Conservation (phyloP, 2,329 filamentous ascomycete genomes). For the Elsinoe ampelina region DNA sequence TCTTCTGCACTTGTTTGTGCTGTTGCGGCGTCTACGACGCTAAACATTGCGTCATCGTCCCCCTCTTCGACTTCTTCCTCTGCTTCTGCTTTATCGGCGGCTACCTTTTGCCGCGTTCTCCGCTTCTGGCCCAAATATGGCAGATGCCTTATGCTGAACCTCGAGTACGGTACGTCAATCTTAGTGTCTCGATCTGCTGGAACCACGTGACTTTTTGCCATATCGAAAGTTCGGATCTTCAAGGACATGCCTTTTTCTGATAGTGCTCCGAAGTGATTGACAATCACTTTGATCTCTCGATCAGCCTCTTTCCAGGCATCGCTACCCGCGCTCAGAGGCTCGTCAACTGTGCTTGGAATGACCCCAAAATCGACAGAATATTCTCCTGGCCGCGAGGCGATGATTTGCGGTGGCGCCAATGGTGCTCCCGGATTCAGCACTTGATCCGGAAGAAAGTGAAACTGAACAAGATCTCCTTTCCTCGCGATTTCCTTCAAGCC, state of each 20-base stretch:
- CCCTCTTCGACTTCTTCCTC: not conserved
- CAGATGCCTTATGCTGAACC: conserved; percentile 3
- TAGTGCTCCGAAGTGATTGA: conserved; percentile 51
- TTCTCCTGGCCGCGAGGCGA: conserved; percentile 17
- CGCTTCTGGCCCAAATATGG: too few species aligned
- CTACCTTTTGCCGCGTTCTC: not conserved
- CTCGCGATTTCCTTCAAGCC: conserved; percentile 45
- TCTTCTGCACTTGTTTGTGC: not conserved
- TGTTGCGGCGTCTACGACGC: not conserved
- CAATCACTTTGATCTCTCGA: conserved; percentile 17
- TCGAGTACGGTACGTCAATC: conserved; percentile 38
- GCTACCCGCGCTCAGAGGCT: conserved; percentile 29
- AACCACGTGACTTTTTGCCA: conserved; percentile 5
- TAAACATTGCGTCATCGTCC: conserved; percentile 1
- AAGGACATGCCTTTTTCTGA: conserved; percentile 51
- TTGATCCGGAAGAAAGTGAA: conserved; percentile 42
- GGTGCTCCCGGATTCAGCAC: conserved; percentile 11
- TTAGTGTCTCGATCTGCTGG: conserved; percentile 29
- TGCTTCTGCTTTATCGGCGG: not conserved
- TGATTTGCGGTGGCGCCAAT: conserved; percentile 24
- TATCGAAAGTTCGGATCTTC: conserved; percentile 19
- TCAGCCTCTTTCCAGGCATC: conserved; percentile 12
- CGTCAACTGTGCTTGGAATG: conserved; percentile 38
- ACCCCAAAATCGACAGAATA: conserved; percentile 28
- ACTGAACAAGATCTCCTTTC: conserved; percentile 57